These are phyloP conservation scores for Zasmidium angulare DNA, from an alignment of 2,329 filamentous ascomycete species.

Conservation along the genomic window DNA sequence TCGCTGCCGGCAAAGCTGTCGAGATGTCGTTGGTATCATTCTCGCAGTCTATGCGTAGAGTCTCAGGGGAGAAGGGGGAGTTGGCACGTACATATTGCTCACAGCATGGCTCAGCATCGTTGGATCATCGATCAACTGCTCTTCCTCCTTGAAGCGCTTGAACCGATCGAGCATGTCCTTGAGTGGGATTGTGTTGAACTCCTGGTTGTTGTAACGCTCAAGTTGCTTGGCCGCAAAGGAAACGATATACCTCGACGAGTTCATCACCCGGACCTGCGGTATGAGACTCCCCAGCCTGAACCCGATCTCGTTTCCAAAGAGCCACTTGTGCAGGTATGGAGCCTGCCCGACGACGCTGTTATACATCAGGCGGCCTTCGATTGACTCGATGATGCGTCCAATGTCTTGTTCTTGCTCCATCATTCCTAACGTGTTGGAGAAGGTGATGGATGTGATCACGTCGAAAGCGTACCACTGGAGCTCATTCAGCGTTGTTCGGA, in stretches of 20 bases:
- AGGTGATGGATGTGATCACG: constrained; percentile 28
- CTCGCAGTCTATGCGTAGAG: neutral
- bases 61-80: constrained; percentile 34
- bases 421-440: constrained; percentile 22
- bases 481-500: neutral
- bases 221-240: constrained; percentile 24
- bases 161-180: constrained; percentile 27
- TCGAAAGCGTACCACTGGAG: constrained; percentile 23
- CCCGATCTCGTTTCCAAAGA: neutral
- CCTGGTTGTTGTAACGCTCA: constrained; percentile 21
- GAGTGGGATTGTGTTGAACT: constrained; percentile 18
- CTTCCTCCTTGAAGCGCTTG: constrained; percentile 24
- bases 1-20: constrained; percentile 43
- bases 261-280: constrained; percentile 33
- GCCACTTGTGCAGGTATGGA: neutral
- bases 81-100: constrained; percentile 59
- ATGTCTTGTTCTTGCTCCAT: constrained; percentile 23
- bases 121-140: constrained; percentile 23
- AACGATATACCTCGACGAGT: constrained; percentile 25
- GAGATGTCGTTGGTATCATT: neutral
- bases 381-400: constrained; percentile 15
- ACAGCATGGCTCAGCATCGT: constrained; percentile 20
- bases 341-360: constrained; percentile 8
- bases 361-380: constrained; percentile 24
- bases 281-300: constrained; percentile 27